Evolutionary conservation across 805 yeast species (phyloP), one percentile per base, ranked within the genome.

Genomic region (Helenozyma baotianmanensis): DNA sequence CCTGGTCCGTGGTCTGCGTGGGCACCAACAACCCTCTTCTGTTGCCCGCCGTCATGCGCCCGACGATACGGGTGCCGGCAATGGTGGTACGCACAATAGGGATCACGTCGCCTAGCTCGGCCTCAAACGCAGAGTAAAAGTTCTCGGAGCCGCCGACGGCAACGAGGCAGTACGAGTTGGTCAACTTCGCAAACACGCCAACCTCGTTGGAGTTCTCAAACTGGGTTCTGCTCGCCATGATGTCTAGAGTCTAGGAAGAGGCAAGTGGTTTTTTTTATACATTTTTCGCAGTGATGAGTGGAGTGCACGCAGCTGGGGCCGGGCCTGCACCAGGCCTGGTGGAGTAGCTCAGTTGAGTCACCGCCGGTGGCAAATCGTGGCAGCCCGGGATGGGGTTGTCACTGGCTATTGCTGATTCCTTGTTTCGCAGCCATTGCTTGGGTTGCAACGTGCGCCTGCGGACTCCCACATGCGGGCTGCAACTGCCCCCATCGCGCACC

Each of bases 41-140:
- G 76, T 92, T 92, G 53, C 96, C 98, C 27, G 96, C 97, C 25
- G 96, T 84, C 94, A 92, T 83, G 63, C 98, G 78, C 54, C 99
- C 99, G 40, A 92, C 82, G 46, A 92, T 92, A 67, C 98, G 82
- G 53, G 95, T 89, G 50, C 98, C 98, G 21, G 97, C 97, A 51
- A 92, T 92, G 39, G 98, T 92, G 34, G 97, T 87, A 58, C 92
- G 96, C 43, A 86, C 92, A 53, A 92, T 86, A 33, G 99, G 99
- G 43, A 92, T 79, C 33, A 87, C 88, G 63, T 89, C 97, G 41
- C 97, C 97, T 44, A 94, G 71, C 64, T 92, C 96, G 33, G 96
- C 96, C 71, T 92, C 98, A 58, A 92, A 90, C 18, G 97, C 95
- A 36, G 97, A 88, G 62, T 82, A 84, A 49, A 74, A 74, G 57